Base-by-base conservation (phyloP, 768 basidiomycete genomes). In the Lactifluus echinatus region DNA sequence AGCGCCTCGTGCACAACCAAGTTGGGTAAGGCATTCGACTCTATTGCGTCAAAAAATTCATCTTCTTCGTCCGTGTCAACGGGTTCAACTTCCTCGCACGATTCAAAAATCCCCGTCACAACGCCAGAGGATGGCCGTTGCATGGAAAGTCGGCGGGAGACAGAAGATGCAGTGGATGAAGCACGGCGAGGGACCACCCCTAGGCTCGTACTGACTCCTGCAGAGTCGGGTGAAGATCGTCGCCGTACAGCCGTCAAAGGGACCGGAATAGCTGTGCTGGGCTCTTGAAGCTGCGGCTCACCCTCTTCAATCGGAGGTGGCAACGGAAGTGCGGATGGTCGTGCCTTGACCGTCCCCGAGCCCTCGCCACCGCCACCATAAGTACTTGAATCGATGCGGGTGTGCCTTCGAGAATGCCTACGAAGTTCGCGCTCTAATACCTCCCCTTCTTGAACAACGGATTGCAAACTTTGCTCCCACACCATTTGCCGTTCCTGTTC, bases 41-140 rank as follows among this genome's bases (percentile, higher is more conserved):
- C 94, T 65, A 97, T 93, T 29, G 95, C 94, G 68, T 97, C 95
- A 67, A 95, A 97, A 71, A 97, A 97, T 70, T 98, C 93, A 71
- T 97, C 95, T 66, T 93, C 88, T 42, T 90, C 88, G 64, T 89
- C 87, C 1, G 85, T 87, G 53, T 79, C 79, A 21, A 65, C 64
- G 1, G 52, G 45, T 1, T 67, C 71, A 1, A 71, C 71, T 10
- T 75, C 76, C 15, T 70, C 54, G 37, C 12, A 34, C 11, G 53
- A 4, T 3, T 34, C 39, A 44, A 42, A n/a, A 6, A 50, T 14
- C 17, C 55, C 53, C 23, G 33, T 10, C 21, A 28, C 15, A 23
- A 11, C 39, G n/a, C 24, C 34, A 40, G 37, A 43, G 8, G 28
- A 46, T 21, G 42, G n/a, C 33, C 47, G 37, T 19, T 28, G 43